Conservation (phyloP, 495 filamentous ascomycete species). For the Cudoniella acicularis region DNA sequence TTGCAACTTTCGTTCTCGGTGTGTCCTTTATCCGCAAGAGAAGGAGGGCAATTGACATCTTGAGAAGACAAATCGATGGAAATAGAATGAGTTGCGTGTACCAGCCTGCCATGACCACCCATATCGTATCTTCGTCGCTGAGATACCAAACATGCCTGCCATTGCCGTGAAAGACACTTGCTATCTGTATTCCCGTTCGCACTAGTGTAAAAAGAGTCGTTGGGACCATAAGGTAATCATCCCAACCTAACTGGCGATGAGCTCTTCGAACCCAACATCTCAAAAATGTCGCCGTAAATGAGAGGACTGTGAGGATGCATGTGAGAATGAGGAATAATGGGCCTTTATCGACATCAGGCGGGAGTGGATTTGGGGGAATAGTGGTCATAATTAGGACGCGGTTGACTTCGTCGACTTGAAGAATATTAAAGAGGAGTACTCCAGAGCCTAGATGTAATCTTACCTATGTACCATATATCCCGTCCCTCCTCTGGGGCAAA, state of each 20-base stretch:
- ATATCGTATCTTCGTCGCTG: slow-evolving; percentile 8
- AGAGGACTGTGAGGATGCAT: neutral
- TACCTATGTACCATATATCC: too few species aligned
- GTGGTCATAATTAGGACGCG: too few species aligned
- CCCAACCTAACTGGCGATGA: neutral
- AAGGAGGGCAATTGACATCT: slow-evolving; percentile 27
- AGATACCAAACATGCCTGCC: slow-evolving; percentile 27
- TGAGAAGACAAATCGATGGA: slow-evolving; percentile 23
- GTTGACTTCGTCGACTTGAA: too few species aligned
- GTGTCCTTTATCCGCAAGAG: slow-evolving; percentile 27
- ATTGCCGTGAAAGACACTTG: slow-evolving; percentile 19
- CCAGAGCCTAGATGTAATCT: too few species aligned
- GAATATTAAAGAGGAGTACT: too few species aligned
- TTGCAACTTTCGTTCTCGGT: slow-evolving; percentile 7
- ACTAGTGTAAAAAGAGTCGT: neutral
- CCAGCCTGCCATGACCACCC: slow-evolving; percentile 23
- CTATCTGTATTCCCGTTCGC: slow-evolving; percentile 16
- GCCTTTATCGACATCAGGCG: neutral
- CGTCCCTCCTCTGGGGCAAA: too few species aligned
- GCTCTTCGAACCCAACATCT: neutral
- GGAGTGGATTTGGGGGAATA: neutral
- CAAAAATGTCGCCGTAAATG: neutral
- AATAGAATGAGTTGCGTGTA: slow-evolving; percentile 27
- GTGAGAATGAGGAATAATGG: neutral
- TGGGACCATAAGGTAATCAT: neutral